phyloP scores from a whole-genome alignment of 805 yeast species.

The Ogataea pignaliae region DNA sequence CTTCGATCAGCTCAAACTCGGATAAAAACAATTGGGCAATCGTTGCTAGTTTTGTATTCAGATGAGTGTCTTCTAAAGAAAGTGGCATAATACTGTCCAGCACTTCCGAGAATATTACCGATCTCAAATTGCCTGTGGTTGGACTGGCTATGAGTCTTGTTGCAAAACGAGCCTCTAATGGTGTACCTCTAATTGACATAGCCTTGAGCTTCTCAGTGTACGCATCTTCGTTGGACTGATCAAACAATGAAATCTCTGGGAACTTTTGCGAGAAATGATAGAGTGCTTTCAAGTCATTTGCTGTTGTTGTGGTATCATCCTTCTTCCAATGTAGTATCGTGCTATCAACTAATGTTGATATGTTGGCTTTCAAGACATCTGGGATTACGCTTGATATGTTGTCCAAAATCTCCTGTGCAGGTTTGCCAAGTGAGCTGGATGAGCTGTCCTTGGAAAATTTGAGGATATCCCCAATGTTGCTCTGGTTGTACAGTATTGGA shows the following conservation, averaged over 20 bases:
- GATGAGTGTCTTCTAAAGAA: slow-evolving; percentile 29
- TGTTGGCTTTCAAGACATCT: slow-evolving; percentile 56
- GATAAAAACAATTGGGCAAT: slow-evolving; percentile 54
- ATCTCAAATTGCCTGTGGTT: not conserved
- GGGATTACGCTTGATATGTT: slow-evolving; percentile 60
- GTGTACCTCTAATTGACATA: slow-evolving; percentile 48
- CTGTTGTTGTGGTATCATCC: slow-evolving; percentile 14
- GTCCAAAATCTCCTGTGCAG: slow-evolving; percentile 53
- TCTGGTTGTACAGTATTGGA: slow-evolving; percentile 56
- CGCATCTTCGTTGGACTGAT: slow-evolving; percentile 32
- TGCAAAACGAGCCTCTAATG: slow-evolving; percentile 62
- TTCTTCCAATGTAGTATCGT: slow-evolving; percentile 3
- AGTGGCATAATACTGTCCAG: slow-evolving; percentile 47
- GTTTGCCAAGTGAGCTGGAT: slow-evolving; percentile 23
- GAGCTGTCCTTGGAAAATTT: slow-evolving; percentile 35
- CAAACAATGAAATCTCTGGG: slow-evolving; percentile 32
- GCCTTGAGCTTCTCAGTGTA: slow-evolving; percentile 43
- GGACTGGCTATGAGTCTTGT: slow-evolving; percentile 44
- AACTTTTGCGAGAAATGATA: slow-evolving; percentile 52
- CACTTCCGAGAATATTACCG: slow-evolving; percentile 34
- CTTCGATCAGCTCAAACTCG: slow-evolving; percentile 43
- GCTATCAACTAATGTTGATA: slow-evolving; percentile 40
- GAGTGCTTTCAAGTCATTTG: slow-evolving; percentile 51
- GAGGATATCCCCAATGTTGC: slow-evolving; percentile 56
- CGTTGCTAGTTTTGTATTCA: slow-evolving; percentile 55